Percentiles rank a stretch among this genome's conserved stretches.
These are phyloP conservation scores for Chaetomidium leptoderma DNA, from an alignment of 495 filamentous ascomycete genomes.

Conservation along the genomic window DNA sequence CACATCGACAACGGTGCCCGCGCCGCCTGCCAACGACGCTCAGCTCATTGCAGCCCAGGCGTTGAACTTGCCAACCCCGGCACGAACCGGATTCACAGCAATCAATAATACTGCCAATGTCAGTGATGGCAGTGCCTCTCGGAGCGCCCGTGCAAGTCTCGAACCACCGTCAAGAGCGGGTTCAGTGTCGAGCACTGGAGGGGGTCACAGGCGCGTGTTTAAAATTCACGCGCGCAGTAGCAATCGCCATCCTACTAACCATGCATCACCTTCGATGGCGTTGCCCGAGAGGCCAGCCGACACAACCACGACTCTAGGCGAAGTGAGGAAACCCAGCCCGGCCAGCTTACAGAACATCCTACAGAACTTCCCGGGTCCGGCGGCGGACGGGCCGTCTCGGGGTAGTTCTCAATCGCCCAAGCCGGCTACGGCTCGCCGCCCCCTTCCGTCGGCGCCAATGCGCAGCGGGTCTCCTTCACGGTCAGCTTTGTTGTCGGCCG, in stretches of 20 bases:
- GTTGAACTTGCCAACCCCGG: slow-evolving; percentile 11
- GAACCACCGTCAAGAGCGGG: slow-evolving; percentile 15
- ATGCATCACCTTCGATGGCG: slow-evolving; percentile 7
- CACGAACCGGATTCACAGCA: slow-evolving; percentile 4
- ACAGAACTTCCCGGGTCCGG: slow-evolving; percentile 2
- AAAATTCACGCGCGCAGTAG: slow-evolving; percentile 25
- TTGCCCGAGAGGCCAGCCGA: slow-evolving; percentile 11
- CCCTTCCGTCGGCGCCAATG: neutral
- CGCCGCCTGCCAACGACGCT: too few species aligned
- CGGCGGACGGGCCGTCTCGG: neutral
- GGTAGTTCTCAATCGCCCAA: slow-evolving; percentile 2
- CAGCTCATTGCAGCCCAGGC: slow-evolving; percentile 22
- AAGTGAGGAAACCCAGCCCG: slow-evolving; percentile 16
- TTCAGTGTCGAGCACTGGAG: slow-evolving; percentile 2
- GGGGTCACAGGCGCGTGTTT: slow-evolving; percentile 18
- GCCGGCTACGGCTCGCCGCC: neutral
- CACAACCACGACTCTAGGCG: neutral
- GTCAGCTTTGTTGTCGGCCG: neutral
- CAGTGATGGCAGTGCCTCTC: neutral
- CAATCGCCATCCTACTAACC: slow-evolving; percentile 10
- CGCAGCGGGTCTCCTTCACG: slow-evolving; percentile 2
- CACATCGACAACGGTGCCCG: neutral
- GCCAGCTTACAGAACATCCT: slow-evolving; percentile 24
- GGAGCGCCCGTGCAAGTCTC: slow-evolving; percentile 2
- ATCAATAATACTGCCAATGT: slow-evolving; percentile 2